Conservation (phyloP, 495 filamentous ascomycete genomes). For the Bombardia bombarda region DNA sequence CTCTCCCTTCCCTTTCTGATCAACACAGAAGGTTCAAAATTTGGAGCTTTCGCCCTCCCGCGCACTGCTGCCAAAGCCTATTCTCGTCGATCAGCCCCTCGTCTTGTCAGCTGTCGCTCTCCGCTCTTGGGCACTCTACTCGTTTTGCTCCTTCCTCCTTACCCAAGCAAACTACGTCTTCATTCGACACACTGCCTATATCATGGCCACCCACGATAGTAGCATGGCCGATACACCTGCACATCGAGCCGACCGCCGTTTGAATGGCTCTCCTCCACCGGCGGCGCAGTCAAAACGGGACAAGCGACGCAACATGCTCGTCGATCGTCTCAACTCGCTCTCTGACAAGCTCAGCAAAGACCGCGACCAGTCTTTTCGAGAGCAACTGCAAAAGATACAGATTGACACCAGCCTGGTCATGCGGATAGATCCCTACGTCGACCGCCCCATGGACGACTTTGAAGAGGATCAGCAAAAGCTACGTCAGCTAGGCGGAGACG, state of each 20-base stretch:
- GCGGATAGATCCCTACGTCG: slow-evolving; percentile 68
- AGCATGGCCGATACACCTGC: slow-evolving; percentile 17
- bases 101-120: no score
- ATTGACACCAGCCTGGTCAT: slow-evolving; percentile 82
- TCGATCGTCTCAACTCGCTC: slow-evolving; percentile 66
- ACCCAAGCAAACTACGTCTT: not conserved
- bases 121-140: no score
- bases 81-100: no score
- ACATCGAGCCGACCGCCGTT: slow-evolving; percentile 17
- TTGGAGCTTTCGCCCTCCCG: no score
- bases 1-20: no score
- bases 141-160: not conserved
- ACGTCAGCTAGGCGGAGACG: slow-evolving; percentile 47
- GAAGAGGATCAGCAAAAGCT: slow-evolving; percentile 60
- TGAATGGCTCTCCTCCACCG: slow-evolving; percentile 22
- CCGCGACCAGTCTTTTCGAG: slow-evolving; percentile 75
- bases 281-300: slow-evolving; percentile 67
- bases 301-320: slow-evolving; percentile 71
- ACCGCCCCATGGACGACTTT: slow-evolving; percentile 63
- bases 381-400: slow-evolving; percentile 81
- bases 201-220: slow-evolving; percentile 26
- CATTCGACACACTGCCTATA: not conserved
- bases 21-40: no score
- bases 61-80: no score
- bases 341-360: slow-evolving; percentile 69